Conservation (phyloP, 2,329 filamentous ascomycete genomes). For the Fusarium newnesense region DNA sequence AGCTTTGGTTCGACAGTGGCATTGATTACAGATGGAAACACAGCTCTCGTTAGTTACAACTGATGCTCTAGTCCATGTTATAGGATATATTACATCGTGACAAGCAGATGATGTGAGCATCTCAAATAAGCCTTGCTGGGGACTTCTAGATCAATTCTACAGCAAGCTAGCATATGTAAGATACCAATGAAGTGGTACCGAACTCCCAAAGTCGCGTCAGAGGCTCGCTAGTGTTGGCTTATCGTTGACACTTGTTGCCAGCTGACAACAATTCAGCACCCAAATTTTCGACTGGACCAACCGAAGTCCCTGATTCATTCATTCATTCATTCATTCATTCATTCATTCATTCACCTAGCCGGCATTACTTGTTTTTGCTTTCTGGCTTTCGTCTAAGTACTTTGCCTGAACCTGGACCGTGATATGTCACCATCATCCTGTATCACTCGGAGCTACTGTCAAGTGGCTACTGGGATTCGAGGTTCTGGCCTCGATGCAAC, state of each 20-base stretch:
- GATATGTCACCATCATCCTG: background rate
- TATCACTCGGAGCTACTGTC: background rate
- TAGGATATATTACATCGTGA: background rate
- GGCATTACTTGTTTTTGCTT: background rate
- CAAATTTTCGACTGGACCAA: background rate
- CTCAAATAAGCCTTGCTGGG: background rate
- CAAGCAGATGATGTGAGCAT: background rate
- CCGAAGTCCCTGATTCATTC: background rate
- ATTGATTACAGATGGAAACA: conserved; percentile 54
- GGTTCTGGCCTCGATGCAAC: conserved; percentile 30
- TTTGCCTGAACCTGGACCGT: background rate
- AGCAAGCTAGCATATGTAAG: background rate
- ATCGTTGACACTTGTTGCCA: conserved; percentile 7
- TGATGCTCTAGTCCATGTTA: background rate
- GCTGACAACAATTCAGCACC: background rate
- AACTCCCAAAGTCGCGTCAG: no score
- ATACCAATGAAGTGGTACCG: no score
- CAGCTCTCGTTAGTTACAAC: conserved; percentile 2
- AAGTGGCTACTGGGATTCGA: conserved; percentile 17
- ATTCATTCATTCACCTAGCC: background rate
- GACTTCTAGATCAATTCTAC: background rate
- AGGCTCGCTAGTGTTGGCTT: background rate
- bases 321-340: background rate
- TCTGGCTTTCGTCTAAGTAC: background rate
- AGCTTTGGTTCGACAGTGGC: conserved; percentile 58